Base-by-base conservation (phyloP, 306 rosid species). In the Dalbergia oliveri region DNA sequence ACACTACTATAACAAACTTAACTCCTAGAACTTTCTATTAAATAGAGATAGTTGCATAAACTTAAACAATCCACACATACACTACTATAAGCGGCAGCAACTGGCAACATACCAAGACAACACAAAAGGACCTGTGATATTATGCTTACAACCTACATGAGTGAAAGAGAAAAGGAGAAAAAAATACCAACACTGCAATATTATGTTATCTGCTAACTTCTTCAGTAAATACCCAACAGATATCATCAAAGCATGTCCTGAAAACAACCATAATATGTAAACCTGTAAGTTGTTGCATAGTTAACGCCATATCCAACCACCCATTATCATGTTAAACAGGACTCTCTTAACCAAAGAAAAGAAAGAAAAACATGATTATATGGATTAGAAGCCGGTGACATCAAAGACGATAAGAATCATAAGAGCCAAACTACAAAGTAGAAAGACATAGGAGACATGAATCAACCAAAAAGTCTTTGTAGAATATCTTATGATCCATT, bases 191-290 rank as follows among this genome's bases (percentile, higher is more conserved):
- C 41, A 91, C 92, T 6, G 91, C 97, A 79, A 94, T 63, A 81
- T 92, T 89, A 78, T 92, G 86, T 92, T 92, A 78, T 91, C 87
- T 74, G 97, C 98, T 77, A 94, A 64, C 79, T 87, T 91, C 93
- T 94, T 94, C 79, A 92, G 82, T 72, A 92, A 86, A 72, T 77
- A 86, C 61, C 98, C 97, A 79, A 90, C 92, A 79, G 97, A 94
- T 77, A 86, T 75, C 98, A 94, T 92, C 75, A 92, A 86, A 73
- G 94, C 91, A 26, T 90, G 93, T 51, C 98, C 98, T 92, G 90
- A 56, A 78, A 72, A 80, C 74, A 76, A 53, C 71, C 84, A 86
- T 16, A 70, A 73, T 68, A 72, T 33, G 83, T 68, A 72, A 84
- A 74, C 50, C 62, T 21, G 21, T 65, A 45, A 73, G 61, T 76